Evolutionary conservation across 306 rosid species (phyloP).

Genomic region (Abrus precatorius): DNA sequence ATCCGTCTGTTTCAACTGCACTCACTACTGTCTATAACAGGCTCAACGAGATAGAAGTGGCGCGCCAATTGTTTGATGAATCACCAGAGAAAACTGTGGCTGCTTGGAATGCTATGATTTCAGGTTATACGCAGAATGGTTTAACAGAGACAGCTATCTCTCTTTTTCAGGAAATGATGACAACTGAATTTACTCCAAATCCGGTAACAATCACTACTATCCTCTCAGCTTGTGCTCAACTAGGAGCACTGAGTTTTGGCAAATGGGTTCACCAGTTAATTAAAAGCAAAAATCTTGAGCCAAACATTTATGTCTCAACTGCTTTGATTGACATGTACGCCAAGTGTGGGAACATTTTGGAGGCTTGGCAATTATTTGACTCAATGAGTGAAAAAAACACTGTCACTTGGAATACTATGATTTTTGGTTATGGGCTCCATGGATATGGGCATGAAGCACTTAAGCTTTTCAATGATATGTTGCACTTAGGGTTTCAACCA

Average conservation of each 20-base stretch:
- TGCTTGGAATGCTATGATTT: constrained; percentile 96
- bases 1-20: constrained; percentile 84
- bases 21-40: constrained; percentile 73
- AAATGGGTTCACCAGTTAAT: constrained; percentile 86
- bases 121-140: constrained; percentile 93
- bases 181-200: constrained; percentile 71
- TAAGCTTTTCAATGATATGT: constrained; percentile 77
- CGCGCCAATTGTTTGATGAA: constrained; percentile 83
- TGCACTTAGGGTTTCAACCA: constrained; percentile 65
- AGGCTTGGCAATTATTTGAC: constrained; percentile 82
- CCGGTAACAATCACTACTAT: constrained; percentile 79
- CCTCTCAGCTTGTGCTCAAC: constrained; percentile 98
- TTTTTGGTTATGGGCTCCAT: constrained; percentile 94
- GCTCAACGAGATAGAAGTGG: constrained; percentile 77
- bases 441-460: constrained; percentile 88
- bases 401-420: constrained; percentile 97
- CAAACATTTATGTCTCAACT: constrained; percentile 77
- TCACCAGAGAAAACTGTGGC: constrained; percentile 78
- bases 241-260: constrained; percentile 86
- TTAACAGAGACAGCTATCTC: constrained; percentile 78
- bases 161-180: constrained; percentile 91
- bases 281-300: constrained; percentile 74
- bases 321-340: constrained; percentile 95
- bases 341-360: constrained; percentile 84
- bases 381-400: constrained; percentile 75